These are phyloP conservation scores for Fusarium aywerte DNA, from an alignment of 2,329 filamentous ascomycete genomes.

Conservation along the genomic window DNA sequence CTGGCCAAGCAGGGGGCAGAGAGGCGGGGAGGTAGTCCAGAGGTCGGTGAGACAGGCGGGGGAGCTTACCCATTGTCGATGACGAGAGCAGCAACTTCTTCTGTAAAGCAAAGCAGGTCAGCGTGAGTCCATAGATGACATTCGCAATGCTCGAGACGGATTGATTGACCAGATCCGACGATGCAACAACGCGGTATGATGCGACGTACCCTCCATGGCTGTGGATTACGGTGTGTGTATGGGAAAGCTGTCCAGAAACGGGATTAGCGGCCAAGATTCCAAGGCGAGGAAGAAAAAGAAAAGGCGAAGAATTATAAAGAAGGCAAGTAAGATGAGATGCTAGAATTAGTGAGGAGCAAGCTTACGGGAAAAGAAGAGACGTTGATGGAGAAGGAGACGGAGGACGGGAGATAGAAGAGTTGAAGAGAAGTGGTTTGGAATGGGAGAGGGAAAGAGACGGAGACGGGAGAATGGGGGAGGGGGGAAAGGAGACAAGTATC, in stretches of 20 bases:
- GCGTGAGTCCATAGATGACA: constrained; percentile 46
- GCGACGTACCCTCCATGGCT: constrained; percentile 66
- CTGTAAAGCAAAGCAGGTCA: constrained; percentile 67
- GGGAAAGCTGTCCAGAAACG: constrained; percentile 50
- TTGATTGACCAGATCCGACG: constrained; percentile 37
- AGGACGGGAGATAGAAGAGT: constrained; percentile 45
- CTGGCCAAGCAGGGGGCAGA: constrained; percentile 26
- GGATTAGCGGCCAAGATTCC: constrained; percentile 46
- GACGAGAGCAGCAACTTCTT: constrained; percentile 99
- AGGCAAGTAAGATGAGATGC: constrained; percentile 32
- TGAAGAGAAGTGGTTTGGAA: constrained; percentile 46
- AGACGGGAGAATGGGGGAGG: constrained; percentile 45
- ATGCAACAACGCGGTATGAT: constrained; percentile 46
- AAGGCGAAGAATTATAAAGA: constrained; percentile 39
- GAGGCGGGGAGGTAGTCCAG: constrained; percentile 40
- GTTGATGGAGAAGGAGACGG: constrained; percentile 49
- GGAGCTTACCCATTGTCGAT: constrained; percentile 99
- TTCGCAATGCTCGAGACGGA: constrained; percentile 38
- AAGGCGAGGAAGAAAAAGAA: constrained; percentile 36
- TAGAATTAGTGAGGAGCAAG: constrained; percentile 28
- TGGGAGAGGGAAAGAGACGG: constrained; percentile 46
- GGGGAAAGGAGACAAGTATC: constrained; percentile 51
- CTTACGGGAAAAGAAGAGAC: constrained; percentile 46
- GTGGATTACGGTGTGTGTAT: constrained; percentile 54
- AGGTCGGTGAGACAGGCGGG: constrained; percentile 53